Percentiles rank a stretch among this genome's conserved stretches.
Evolutionary conservation across 1,284 basidiomycete species (phyloP).

Genomic region (Trichosporon faecale): DNA sequence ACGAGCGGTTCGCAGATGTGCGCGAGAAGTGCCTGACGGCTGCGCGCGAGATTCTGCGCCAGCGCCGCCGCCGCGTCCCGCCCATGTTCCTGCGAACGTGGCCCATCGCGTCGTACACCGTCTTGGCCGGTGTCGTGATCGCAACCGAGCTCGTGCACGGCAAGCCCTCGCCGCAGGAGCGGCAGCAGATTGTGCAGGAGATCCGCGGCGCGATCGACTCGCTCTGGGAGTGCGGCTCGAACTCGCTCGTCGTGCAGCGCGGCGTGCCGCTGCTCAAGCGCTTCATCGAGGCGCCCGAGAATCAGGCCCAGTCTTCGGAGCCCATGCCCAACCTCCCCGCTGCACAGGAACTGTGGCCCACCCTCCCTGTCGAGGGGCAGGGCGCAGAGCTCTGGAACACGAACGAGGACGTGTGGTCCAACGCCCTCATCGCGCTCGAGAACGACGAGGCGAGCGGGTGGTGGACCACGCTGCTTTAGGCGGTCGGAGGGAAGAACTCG

Average conservation of each 20-base stretch:
- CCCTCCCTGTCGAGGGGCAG: constrained; percentile 12
- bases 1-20: constrained; percentile 32
- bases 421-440: constrained; percentile 27
- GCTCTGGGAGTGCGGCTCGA: constrained; percentile 25
- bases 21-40: constrained; percentile 33
- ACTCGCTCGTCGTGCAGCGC: constrained; percentile 28
- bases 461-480: constrained; percentile 27
- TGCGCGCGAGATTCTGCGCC: constrained; percentile 29
- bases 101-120: constrained; percentile 33
- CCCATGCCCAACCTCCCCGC: constrained; percentile 14
- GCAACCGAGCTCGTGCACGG: constrained; percentile 34
- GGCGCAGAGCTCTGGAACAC: constrained; percentile 21
- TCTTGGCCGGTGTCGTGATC: constrained; percentile 33
- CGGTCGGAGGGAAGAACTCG: too few species aligned
- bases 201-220: constrained; percentile 23
- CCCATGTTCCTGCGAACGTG: constrained; percentile 37
- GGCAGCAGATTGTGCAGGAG: constrained; percentile 22
- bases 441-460: constrained; percentile 27
- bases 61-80: constrained; percentile 30
- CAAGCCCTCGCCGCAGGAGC: constrained; percentile 20
- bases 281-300: constrained; percentile 22
- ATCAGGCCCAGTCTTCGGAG: background rate
- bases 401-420: constrained; percentile 27
- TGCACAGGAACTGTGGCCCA: constrained; percentile 25
- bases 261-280: constrained; percentile 22